A percentile compares a stretch with the other conserved stretches of the same genome.
Evolutionary conservation across 495 filamentous ascomycete genomes (phyloP).

Genomic region (Aspergillus olivimuriae): DNA sequence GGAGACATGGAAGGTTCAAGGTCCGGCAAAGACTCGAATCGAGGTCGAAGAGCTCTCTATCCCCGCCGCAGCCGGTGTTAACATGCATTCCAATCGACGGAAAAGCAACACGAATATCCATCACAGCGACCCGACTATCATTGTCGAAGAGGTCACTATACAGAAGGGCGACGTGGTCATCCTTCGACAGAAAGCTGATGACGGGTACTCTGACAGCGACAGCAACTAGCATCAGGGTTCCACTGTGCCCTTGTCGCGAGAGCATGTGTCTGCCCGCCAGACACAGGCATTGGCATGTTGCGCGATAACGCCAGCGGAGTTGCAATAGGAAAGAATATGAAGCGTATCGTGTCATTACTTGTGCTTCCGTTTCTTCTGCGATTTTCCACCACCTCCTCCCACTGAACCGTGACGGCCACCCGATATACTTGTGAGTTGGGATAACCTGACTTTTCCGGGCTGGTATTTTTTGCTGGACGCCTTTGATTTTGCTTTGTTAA

Average conservation of each 20-base stretch:
- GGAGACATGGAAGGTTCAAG: slow-evolving; percentile 1
- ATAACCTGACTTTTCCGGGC: slow-evolving; percentile 12
- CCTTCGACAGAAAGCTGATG: not conserved
- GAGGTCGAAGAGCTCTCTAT: slow-evolving; percentile 1
- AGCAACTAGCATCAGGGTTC: not conserved
- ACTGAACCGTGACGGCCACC: slow-evolving; percentile 15
- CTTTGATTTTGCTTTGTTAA: slow-evolving; percentile 13
- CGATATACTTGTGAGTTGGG: slow-evolving; percentile 31
- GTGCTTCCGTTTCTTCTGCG: slow-evolving; percentile 38
- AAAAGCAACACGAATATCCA: not conserved
- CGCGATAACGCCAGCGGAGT: no score
- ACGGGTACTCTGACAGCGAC: not conserved
- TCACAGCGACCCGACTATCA: not conserved
- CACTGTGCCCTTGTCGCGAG: no score
- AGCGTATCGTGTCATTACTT: slow-evolving; percentile 9
- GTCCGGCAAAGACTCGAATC: not conserved
- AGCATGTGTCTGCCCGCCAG: no score
- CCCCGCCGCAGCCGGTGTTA: slow-evolving; percentile 6
- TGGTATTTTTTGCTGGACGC: slow-evolving; percentile 12
- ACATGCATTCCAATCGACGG: slow-evolving; percentile 6
- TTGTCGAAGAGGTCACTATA: slow-evolving; percentile 3
- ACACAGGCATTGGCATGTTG: no score
- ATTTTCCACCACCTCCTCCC: slow-evolving; percentile 17
- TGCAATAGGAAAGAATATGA: no score
- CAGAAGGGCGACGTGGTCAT: slow-evolving; percentile 4